Percentiles rank a stretch among this genome's conserved stretches.
Conservation (phyloP, 208 protist species). For the Phytomonas serpens region DNA sequence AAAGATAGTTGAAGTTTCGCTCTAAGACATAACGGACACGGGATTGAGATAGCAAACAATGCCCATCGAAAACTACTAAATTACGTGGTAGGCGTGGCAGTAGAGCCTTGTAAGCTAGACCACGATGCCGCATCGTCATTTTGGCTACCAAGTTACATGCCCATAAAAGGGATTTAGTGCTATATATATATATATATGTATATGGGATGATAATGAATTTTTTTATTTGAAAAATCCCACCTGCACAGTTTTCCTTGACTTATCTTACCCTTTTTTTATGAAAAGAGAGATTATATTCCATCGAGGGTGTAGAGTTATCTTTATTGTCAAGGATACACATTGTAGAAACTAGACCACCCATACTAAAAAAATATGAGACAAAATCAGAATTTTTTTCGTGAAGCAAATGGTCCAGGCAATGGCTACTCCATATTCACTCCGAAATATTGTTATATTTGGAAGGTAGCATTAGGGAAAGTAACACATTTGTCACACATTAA, state of each 20-base stretch:
- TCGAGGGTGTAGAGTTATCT: not conserved
- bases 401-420: not conserved
- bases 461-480: not conserved
- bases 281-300: not conserved
- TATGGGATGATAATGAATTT: not conserved
- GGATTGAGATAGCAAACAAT: conserved; percentile 67
- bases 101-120: conserved; percentile 27
- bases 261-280: not conserved
- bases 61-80: conserved; percentile 71
- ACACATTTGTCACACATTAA: not conserved
- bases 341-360: not conserved
- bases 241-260: not conserved
- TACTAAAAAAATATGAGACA: not conserved
- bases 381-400: not conserved
- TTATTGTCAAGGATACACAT: not conserved
- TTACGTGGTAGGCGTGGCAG: conserved; percentile 62
- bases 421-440: not conserved
- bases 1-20: conserved; percentile 81
- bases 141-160: not conserved
- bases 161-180: not conserved
- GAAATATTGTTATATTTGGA: not conserved
- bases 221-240: conserved; percentile 5
- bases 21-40: conserved; percentile 64
- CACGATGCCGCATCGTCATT: conserved; percentile 26
- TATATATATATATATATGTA: not conserved